Conservation (phyloP, 306 rosid species). For the Gastrolobium villosum region DNA sequence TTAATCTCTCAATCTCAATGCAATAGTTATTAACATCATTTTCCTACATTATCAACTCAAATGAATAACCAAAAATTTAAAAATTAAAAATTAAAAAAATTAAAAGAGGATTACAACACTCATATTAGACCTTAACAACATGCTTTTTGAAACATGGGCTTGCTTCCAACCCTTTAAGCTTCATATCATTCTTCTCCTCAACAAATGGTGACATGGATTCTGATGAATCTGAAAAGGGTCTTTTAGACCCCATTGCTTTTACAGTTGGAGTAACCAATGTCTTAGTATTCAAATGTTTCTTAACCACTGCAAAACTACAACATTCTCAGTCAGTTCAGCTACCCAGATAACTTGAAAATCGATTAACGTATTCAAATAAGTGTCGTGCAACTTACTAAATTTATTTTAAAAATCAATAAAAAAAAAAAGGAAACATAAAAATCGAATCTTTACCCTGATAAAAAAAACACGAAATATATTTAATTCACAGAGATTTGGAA, state of each 20-base stretch:
- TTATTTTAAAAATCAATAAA: neutral
- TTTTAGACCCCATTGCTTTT: conserved; percentile 60
- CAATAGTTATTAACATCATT: conserved; percentile 50
- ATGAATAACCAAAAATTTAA: conserved; percentile 17
- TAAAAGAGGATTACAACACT: neutral
- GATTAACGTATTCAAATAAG: conserved; percentile 8
- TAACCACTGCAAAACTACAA: conserved; percentile 63
- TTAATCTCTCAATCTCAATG: conserved; percentile 69
- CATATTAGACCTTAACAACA: conserved; percentile 57
- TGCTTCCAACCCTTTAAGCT: conserved; percentile 54
- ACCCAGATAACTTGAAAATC: conserved; percentile 12
- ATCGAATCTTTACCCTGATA: neutral
- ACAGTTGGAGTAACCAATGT: conserved; percentile 51
- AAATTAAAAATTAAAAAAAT: neutral
- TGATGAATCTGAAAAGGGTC: conserved; percentile 58
- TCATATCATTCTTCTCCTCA: conserved; percentile 53
- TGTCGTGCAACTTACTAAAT: neutral
- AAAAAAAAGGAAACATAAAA: neutral
- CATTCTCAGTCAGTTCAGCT: conserved; percentile 44
- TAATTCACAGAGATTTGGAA: neutral
- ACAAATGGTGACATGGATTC: conserved; percentile 42
- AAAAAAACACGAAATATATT: neutral
- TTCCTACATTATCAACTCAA: conserved; percentile 58
- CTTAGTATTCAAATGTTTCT: conserved; percentile 57
- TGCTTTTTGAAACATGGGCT: conserved; percentile 50